These are phyloP conservation scores for Plasmodium vivax DNA, from an alignment of 169 alveolate genomes.

Conservation along the genomic window DNA sequence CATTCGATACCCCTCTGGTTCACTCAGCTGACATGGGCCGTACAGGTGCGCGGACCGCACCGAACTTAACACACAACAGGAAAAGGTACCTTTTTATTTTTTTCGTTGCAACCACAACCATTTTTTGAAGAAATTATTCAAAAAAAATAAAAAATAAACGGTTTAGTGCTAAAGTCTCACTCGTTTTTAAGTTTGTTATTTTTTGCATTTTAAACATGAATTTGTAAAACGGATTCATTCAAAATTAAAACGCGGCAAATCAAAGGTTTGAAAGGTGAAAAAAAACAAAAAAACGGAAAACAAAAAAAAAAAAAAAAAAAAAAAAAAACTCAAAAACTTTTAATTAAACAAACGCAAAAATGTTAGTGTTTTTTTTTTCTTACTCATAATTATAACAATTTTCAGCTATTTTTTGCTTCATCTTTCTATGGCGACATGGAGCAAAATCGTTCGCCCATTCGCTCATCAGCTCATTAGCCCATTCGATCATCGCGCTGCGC, in stretches of 20 bases:
- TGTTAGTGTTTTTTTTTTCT: background rate
- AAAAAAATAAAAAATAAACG: background rate
- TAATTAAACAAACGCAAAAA: background rate
- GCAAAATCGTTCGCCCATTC: background rate
- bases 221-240: background rate
- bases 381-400: background rate
- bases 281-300: too few species aligned
- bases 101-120: background rate
- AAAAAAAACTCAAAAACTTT: background rate
- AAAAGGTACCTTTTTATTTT: background rate
- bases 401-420: background rate
- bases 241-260: background rate
- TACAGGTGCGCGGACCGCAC: background rate
- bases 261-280: background rate
- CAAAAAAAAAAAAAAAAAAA: background rate
- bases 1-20: background rate
- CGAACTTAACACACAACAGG: background rate
- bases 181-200: background rate
- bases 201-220: background rate
- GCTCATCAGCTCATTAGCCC: background rate
- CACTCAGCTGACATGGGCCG: background rate
- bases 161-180: background rate
- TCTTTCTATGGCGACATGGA: background rate
- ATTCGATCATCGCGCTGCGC: background rate
- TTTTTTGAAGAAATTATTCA: slow-evolving; percentile 3